A percentile compares a stretch with the other conserved stretches of the same genome.
These are phyloP conservation scores for Nicotiana obtusifolia DNA, from an alignment of 257 asterid species.

Conservation along the genomic window DNA sequence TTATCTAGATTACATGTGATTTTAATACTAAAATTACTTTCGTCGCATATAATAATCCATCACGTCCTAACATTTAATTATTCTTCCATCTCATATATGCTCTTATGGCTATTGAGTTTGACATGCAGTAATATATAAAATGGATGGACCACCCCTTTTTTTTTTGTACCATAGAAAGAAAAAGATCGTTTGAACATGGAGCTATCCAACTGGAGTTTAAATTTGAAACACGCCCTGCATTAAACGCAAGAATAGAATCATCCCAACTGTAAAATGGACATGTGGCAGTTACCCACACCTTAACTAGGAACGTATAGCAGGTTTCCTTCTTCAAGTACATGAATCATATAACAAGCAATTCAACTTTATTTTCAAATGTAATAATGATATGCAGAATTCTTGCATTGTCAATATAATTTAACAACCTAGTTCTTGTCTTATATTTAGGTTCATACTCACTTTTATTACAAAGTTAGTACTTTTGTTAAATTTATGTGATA, in stretches of 20 bases:
- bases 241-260: not conserved
- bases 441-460: not conserved
- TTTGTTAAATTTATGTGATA: too few species aligned
- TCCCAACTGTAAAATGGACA: conserved; percentile 11
- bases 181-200: not conserved
- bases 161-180: too few species aligned
- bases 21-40: too few species aligned
- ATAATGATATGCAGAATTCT: too few species aligned
- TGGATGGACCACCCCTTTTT: too few species aligned
- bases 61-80: too few species aligned
- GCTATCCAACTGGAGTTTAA: not conserved
- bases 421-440: not conserved
- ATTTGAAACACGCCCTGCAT: not conserved
- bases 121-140: too few species aligned
- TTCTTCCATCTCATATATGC: too few species aligned
- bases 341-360: not conserved
- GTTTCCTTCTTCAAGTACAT: not conserved
- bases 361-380: not conserved
- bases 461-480: too few species aligned
- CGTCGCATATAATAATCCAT: too few species aligned
- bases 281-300: not conserved
- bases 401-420: not conserved
- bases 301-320: not conserved
- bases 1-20: too few species aligned
- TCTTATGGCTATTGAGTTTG: too few species aligned